Base-by-base conservation (phyloP, 2,329 filamentous ascomycete genomes). In the Cladophialophora immunda region DNA sequence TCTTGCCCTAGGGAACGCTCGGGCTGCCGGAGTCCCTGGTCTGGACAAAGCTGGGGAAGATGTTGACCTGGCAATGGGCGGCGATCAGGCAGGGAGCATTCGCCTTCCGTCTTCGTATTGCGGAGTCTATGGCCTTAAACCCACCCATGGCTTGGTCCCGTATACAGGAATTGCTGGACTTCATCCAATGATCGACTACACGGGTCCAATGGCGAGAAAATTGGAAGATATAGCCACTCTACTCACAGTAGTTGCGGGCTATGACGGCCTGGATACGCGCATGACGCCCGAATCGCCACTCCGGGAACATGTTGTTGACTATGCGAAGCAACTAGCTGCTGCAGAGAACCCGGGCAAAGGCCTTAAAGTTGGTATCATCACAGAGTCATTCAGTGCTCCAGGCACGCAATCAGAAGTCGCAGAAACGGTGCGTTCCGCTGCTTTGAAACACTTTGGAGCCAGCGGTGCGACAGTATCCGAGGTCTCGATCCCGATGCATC, bases 131-230 rank as follows among this genome's bases (percentile, higher is more conserved):
- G 81, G 80, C 3, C 73, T 82, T 4, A 86, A 86, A 66, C 79
- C 83, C 0, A 84, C 83, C 0, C 79, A 81, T 72, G 83, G 83
- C 0, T 73, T 85, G 1, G 77, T 85, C 1, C 83, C 83, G 0
- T 85, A 85, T 67, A 85, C 83, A 0, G 83, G 82, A 0, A 81
- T 83, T 6, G 77, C 77, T 34, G 72, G 78, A 25, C 66, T 80
- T 50, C 73, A 82, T 58, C 76, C 79, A 0, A 78, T 78, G 58
- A 78, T 81, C 54, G 83, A 85, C 68, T 81, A 84, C 67, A 74
- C 79, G 9, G 81, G 81, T 0, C 82, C 83, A 0, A 81, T 85
- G 75, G 80, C 82, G 1, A 73, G 73, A 9, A 81, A 75, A 0
- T 73, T 84, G 0, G 68, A 76, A 11, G 83, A 84, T 52, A 77